Conservation (phyloP, 2,329 filamentous ascomycete species). For the Apiospora arundinis region DNA sequence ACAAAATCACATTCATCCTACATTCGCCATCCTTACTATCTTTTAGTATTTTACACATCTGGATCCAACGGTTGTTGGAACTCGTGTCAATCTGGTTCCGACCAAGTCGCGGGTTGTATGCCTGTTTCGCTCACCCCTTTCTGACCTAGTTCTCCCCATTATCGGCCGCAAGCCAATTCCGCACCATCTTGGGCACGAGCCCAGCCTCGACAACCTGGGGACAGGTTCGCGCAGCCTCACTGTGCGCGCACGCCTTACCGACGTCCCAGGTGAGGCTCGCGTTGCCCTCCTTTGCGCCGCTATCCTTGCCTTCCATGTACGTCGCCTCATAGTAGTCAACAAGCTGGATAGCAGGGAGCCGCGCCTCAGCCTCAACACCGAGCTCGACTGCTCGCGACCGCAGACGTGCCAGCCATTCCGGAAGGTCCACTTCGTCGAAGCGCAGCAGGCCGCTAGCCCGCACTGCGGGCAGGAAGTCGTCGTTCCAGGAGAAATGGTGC, state of each 20-base stretch:
- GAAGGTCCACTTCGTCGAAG: slow-evolving; percentile 42
- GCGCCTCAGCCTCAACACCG: slow-evolving; percentile 33
- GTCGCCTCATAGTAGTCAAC: slow-evolving; percentile 35
- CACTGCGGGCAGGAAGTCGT: slow-evolving; percentile 38
- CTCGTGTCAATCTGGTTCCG: too few species aligned
- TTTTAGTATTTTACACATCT: too few species aligned
- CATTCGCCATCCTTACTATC: too few species aligned
- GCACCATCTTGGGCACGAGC: slow-evolving; percentile 37
- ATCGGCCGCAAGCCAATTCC: slow-evolving; percentile 30
- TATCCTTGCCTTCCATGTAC: slow-evolving; percentile 24
- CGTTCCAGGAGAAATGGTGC: slow-evolving; percentile 44
- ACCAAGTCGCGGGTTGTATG: too few species aligned
- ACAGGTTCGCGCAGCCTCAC: slow-evolving; percentile 32
- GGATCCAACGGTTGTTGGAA: too few species aligned
- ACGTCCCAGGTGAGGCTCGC: slow-evolving; percentile 30
- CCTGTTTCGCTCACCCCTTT: too few species aligned
- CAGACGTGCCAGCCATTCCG: slow-evolving; percentile 42
- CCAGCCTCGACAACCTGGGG: slow-evolving; percentile 32
- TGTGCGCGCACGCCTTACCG: slow-evolving; percentile 31
- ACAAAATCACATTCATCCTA: too few species aligned
- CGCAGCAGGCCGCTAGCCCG: slow-evolving; percentile 36
- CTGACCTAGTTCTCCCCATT: too few species aligned
- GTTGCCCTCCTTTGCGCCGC: background rate
- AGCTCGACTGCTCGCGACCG: slow-evolving; percentile 32
- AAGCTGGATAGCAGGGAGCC: slow-evolving; percentile 34